A percentile compares a stretch with the other conserved stretches of the same genome.
Evolutionary conservation across 768 basidiomycete species (phyloP).

Genomic region (Tricholoma saponaceum): DNA sequence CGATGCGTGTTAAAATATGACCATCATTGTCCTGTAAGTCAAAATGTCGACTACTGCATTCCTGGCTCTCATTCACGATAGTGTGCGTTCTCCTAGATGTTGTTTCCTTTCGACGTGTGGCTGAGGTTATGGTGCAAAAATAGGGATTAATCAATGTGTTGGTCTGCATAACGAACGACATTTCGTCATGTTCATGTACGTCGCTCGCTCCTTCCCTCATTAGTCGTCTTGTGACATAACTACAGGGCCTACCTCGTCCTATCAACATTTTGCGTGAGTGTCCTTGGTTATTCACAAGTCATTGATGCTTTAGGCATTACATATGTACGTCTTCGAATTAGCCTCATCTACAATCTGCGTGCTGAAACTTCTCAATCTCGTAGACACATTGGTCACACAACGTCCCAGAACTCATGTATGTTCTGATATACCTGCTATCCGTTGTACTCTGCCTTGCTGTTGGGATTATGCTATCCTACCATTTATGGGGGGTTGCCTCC

Average conservation of each 20-base stretch:
- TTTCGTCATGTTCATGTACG: constrained; percentile 92
- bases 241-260: constrained; percentile 77
- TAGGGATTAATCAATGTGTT: constrained; percentile 98
- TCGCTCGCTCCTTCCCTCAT: constrained; percentile 6
- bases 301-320: constrained; percentile 55
- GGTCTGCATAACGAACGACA: constrained; percentile 94
- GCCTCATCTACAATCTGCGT: not conserved
- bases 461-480: constrained; percentile 66
- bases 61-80: constrained; percentile 14
- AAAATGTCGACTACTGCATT: constrained; percentile 2
- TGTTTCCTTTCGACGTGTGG: not conserved
- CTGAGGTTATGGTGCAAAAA: not conserved
- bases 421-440: constrained; percentile 73
- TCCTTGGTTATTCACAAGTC: constrained; percentile 61
- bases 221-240: not conserved
- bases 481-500: constrained; percentile 62
- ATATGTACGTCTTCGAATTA: constrained; percentile 32
- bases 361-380: not conserved
- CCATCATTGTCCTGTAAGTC: constrained; percentile 85
- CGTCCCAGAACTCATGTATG: constrained; percentile 66
- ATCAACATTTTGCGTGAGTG: constrained; percentile 55
- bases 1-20: constrained; percentile 87
- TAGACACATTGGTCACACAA: constrained; percentile 50
- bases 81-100: constrained; percentile 32
- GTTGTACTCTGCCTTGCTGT: constrained; percentile 74